These are phyloP conservation scores for Metschnikowia peoriensis DNA, from an alignment of 805 yeast species.

Conservation along the genomic window DNA sequence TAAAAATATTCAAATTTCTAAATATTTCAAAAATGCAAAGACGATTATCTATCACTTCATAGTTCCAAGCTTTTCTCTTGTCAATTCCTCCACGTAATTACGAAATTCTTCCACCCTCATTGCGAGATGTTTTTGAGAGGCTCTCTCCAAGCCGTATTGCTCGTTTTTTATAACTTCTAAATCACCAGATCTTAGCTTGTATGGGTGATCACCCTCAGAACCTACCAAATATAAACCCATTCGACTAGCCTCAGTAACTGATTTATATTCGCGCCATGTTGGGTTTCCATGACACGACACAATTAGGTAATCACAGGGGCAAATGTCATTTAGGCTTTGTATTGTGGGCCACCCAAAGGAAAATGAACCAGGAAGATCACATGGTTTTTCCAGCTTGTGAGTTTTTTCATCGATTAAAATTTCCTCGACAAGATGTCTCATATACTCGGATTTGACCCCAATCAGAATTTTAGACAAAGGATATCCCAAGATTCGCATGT, in stretches of 20 bases:
- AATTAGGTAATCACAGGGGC: slow-evolving; percentile 10
- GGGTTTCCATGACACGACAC: slow-evolving; percentile 11
- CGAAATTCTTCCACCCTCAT: neutral
- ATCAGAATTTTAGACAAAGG: slow-evolving; percentile 38
- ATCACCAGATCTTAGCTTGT: slow-evolving; percentile 6
- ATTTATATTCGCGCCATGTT: slow-evolving; percentile 1
- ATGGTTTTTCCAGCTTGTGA: neutral
- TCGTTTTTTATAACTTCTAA: slow-evolving; percentile 2
- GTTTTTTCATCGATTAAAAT: slow-evolving; percentile 32
- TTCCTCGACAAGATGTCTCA: slow-evolving; percentile 42
- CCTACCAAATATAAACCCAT: slow-evolving; percentile 12
- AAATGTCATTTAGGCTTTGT: neutral
- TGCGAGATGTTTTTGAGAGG: neutral
- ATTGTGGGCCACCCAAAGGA: slow-evolving; percentile 13
- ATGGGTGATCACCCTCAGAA: slow-evolving; percentile 4
- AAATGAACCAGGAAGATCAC: slow-evolving; percentile 1
- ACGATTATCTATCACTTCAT: neutral
- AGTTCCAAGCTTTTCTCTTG: neutral
- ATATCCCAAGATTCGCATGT: slow-evolving; percentile 46
- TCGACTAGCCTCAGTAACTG: neutral
- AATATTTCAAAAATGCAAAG: no score
- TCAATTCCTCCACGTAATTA: neutral
- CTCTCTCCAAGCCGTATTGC: neutral
- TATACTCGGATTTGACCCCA: slow-evolving; percentile 39
- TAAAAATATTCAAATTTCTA: no score